Conservation (phyloP, 139 green algal genomes). For the Raphidocelis subcapitata region DNA sequence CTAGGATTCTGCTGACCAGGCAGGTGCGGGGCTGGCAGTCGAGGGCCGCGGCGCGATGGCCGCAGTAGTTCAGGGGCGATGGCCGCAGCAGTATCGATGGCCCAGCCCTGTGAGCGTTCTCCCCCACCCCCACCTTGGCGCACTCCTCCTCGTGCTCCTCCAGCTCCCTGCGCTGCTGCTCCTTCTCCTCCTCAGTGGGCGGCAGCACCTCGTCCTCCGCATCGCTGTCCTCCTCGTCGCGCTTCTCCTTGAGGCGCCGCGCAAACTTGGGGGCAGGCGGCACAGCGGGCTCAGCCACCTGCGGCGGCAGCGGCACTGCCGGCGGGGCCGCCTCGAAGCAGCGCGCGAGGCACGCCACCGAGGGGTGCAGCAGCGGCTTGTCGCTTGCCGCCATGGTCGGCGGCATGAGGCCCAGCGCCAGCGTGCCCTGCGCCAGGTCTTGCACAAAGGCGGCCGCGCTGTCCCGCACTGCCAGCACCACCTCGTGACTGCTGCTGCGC, state of each 20-base stretch:
- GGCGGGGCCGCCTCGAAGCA: slow-evolving; percentile 8
- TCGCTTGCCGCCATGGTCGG: background rate
- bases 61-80: too few relatives aligned
- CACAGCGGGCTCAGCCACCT: slow-evolving; percentile 12
- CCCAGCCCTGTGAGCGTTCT: too few relatives aligned
- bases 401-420: slow-evolving; percentile 14
- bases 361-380: slow-evolving; percentile 23
- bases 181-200: slow-evolving; percentile 5
- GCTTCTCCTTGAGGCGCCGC: slow-evolving; percentile 16
- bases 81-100: too few relatives aligned
- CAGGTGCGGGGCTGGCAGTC: too few relatives aligned
- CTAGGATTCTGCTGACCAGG: too few relatives aligned
- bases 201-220: slow-evolving; percentile 32
- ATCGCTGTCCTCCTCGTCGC: slow-evolving; percentile 30
- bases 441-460: slow-evolving; percentile 9
- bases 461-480: slow-evolving; percentile 21
- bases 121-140: too few relatives aligned
- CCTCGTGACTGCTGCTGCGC: slow-evolving; percentile 21
- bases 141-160: slow-evolving; percentile 17
- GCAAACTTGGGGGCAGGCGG: slow-evolving; percentile 7
- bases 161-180: background rate
- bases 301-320: slow-evolving; percentile 9
- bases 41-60: too few relatives aligned
- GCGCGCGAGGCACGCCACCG: slow-evolving; percentile 14
- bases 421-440: slow-evolving; percentile 16